These are phyloP conservation scores for Salvia miltiorrhiza DNA, from an alignment of 257 asterid genomes.

Conservation along the genomic window DNA sequence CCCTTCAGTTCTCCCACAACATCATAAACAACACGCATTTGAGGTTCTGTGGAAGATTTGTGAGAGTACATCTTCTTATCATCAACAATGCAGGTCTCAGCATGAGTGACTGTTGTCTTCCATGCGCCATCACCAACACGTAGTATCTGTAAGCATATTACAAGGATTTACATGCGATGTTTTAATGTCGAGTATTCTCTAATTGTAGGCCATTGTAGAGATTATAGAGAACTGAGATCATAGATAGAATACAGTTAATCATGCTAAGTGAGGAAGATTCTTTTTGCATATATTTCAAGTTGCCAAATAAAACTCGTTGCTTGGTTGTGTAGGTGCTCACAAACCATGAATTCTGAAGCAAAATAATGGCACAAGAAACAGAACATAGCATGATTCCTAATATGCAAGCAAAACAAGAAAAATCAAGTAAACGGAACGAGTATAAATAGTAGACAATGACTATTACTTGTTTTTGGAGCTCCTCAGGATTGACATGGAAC, in stretches of 20 bases:
- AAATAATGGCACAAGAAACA: neutral
- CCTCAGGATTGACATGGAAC: conserved; percentile 25
- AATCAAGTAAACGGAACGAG: neutral
- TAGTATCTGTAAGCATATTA: conserved; percentile 33
- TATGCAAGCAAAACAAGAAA: neutral
- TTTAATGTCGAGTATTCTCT: too few species aligned
- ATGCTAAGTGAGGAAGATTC: too few species aligned
- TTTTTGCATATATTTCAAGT: too few species aligned
- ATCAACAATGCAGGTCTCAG: conserved; percentile 32
- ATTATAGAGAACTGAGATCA: neutral
- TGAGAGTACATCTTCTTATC: conserved; percentile 22
- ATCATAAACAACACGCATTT: conserved; percentile 23
- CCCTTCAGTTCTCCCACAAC: conserved; percentile 37
- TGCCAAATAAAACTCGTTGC: too few species aligned
- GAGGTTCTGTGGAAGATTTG: conserved; percentile 7
- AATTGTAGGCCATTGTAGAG: too few species aligned
- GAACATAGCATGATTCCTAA: neutral
- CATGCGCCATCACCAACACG: conserved; percentile 10
- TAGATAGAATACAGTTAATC: too few species aligned
- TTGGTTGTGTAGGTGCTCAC: too few species aligned
- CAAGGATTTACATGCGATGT: neutral
- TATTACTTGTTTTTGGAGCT: conserved; percentile 26
- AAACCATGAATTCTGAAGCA: neutral
- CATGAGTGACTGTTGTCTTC: conserved; percentile 38
- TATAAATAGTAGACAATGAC: neutral